These are phyloP conservation scores for Spatholobus suberectus DNA, from an alignment of 306 rosid species.

Conservation along the genomic window DNA sequence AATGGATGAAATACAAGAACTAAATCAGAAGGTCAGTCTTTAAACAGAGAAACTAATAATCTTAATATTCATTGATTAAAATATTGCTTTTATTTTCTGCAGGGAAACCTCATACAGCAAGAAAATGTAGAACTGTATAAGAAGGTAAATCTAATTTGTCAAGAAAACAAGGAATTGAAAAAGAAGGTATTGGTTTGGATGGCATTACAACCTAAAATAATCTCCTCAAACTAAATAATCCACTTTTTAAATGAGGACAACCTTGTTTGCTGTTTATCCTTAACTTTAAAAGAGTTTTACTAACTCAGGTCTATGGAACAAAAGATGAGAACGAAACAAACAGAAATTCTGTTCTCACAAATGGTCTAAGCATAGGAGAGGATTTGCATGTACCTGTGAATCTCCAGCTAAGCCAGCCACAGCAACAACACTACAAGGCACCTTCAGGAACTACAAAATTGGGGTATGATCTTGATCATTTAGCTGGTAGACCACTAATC, in stretches of 20 bases:
- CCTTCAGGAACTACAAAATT: constrained; percentile 57
- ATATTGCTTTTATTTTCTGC: constrained; percentile 38
- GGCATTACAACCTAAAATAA: constrained; percentile 36
- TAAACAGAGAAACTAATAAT: constrained; percentile 36
- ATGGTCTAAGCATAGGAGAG: constrained; percentile 60
- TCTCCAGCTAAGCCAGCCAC: constrained; percentile 94
- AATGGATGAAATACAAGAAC: constrained; percentile 83
- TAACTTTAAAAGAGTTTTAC: constrained; percentile 46
- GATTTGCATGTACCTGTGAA: constrained; percentile 66
- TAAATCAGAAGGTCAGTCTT: constrained; percentile 78
- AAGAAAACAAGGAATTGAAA: constrained; percentile 70
- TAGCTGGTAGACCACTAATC: constrained; percentile 32
- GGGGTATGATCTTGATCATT: constrained; percentile 63
- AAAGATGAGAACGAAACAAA: constrained; percentile 56
- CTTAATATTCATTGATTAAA: constrained; percentile 25
- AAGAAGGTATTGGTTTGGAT: constrained; percentile 56
- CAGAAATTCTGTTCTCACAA: constrained; percentile 51
- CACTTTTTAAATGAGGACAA: constrained; percentile 20
- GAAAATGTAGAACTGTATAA: constrained; percentile 73
- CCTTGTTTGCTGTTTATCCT: constrained; percentile 41
- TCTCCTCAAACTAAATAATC: constrained; percentile 20
- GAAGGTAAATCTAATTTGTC: constrained; percentile 74
- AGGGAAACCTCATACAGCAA: constrained; percentile 83
- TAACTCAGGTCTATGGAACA: constrained; percentile 78
- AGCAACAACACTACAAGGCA: constrained; percentile 53